Base-by-base conservation (phyloP, 208 protist species). In the Strigomonas galati region DNA sequence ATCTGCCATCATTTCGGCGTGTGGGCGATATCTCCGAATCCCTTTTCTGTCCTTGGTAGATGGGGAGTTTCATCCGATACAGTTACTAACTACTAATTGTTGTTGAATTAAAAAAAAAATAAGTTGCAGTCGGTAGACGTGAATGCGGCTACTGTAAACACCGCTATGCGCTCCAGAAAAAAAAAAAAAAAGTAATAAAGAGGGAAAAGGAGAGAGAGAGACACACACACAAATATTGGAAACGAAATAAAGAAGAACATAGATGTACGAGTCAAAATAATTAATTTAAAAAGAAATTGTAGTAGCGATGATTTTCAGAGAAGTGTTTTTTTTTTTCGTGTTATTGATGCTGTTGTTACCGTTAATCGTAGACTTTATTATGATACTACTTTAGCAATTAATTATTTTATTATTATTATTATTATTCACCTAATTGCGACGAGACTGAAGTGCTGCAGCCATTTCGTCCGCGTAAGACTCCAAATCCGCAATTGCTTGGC, bases 401-500 rank as follows among this genome's bases (percentile, higher is more conserved):
- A 37, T 67, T 54, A 27, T 24, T 21, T 67, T 5, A 3, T 43
- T 28, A 37, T 19, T 37, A n/a, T 58, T 30, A 58, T 4, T 58
- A 19, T 28, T 30, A 19, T 31, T 30, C 14, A 30, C 7, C 9
- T 52, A 32, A 10, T 12, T 51, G n/a, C 27, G 0, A 1, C 17
- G 0, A 26, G 37, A 51, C 1, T 53, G 56, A 0, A 40, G 64
- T 4, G 56, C 24, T 19, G 59, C 53, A 0, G 60, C 62, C 65
- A 93, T 79, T 12, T 61, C 68, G 32, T 85, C 74, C 1, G 75
- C 80, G 0, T 81, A 60, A 10, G 65, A 65, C 54, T 92, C 81
- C 43, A 91, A 65, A n/a, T 95, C 86, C 64, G 93, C 84, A 74
- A 93, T 72, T 28, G 85, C 86, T 48, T 92, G 79, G 21, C 82